Evolutionary conservation across 257 asterid species (phyloP), one percentile per base, ranked within the genome.

Genomic region (Solanum pennellii): DNA sequence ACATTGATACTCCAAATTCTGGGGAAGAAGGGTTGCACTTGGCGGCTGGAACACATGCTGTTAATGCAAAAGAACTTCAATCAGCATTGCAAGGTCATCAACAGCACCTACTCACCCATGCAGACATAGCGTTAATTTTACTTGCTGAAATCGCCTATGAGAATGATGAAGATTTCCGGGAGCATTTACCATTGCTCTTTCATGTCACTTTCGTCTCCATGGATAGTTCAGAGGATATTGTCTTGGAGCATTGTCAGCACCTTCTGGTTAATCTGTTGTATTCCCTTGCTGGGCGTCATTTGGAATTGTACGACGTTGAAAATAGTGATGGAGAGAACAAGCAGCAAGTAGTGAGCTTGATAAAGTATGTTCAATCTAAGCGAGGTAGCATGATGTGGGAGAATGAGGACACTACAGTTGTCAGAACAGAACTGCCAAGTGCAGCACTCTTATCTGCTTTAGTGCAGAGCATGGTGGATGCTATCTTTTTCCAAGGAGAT

Each of bases 321-420:
- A 95, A 96, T 90, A 96, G 91, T 84, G 99, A 97, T 92, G 99
- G 99, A 85, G 99, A 97, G 93, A 97, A 97, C 92, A 95, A 93
- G 90, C 99, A 96, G 90, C 99, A 96, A 89, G 99, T 97, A 42
- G 99, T 95, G 74, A 97, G 98, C 93, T 91, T 97, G 87, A 97
- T 97, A 87, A 97, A 97, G 86, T 97, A 97, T 87, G 99, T 97
- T 89, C 99, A 97, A 87, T 97, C 99, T 15, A 97, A 97, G 88
- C 89, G 99, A 89, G 98, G 99, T 56, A 96, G 96, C 93, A 97
- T 97, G 99, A 97, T 97, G 99, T 97, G 99, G 99, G 99, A 97
- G 89, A 97, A 97, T 83, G 99, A 97, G 94, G 99, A 97, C 88
- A 98, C 99, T 75, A 93, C 98, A 25, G 95, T 97, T n/a, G 90